Conservation (phyloP, 257 asterid genomes). For the Scutellaria barbata region DNA sequence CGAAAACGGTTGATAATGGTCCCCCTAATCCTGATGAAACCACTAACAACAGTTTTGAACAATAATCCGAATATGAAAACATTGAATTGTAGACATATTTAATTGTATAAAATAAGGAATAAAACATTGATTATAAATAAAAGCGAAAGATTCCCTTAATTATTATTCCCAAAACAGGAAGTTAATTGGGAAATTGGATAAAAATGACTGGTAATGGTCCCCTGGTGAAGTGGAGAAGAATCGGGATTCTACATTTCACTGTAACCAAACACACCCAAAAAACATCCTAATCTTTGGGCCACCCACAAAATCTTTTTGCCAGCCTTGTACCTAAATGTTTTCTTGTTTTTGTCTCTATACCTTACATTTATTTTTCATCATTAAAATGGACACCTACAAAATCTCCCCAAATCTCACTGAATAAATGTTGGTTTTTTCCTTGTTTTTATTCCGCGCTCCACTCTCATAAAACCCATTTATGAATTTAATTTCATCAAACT, state of each 20-base stretch:
- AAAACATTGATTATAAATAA: neutral
- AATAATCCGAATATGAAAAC: too few species aligned
- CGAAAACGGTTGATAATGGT: slow-evolving; percentile 32
- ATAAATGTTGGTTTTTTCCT: slow-evolving; percentile 30
- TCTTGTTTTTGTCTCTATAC: slow-evolving; percentile 39
- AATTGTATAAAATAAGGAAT: too few species aligned
- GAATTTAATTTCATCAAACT: too few species aligned
- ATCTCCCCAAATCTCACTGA: slow-evolving; percentile 37
- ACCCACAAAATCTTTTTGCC: slow-evolving; percentile 46
- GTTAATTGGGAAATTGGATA: neutral
- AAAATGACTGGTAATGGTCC: slow-evolving; percentile 36
- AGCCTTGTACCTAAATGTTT: slow-evolving; percentile 39
- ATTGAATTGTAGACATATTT: too few species aligned
- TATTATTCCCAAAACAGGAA: neutral
- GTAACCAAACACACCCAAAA: slow-evolving; percentile 21
- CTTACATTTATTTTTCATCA: slow-evolving; percentile 35
- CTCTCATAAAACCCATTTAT: too few species aligned
- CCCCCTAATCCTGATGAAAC: neutral
- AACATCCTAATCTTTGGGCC: slow-evolving; percentile 45
- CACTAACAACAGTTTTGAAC: too few species aligned
- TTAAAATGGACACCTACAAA: slow-evolving; percentile 36
- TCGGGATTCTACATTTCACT: slow-evolving; percentile 18
- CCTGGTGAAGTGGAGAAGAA: slow-evolving; percentile 24
- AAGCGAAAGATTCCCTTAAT: neutral
- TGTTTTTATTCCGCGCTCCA: neutral